A percentile compares a stretch with the other conserved stretches of the same genome.
Evolutionary conservation across 306 rosid genomes (phyloP).

Genomic region (Lagenaria siceraria): DNA sequence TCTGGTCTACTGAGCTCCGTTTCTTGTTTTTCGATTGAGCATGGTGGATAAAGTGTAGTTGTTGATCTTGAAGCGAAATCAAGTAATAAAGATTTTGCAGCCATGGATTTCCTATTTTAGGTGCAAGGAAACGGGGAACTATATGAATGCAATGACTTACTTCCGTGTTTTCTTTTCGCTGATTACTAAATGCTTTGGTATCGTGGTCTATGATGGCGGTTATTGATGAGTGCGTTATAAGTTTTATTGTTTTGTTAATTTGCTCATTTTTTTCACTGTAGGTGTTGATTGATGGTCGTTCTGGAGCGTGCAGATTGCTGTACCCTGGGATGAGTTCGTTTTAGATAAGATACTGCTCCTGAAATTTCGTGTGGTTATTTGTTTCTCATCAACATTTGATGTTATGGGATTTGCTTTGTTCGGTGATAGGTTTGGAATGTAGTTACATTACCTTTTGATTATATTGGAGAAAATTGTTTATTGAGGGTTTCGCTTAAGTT

Average conservation of each 20-base stretch:
- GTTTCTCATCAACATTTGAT: not conserved
- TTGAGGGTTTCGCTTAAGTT: slow-evolving; percentile 5
- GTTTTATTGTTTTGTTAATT: not conserved
- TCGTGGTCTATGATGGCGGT: not conserved
- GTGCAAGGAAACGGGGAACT: not conserved
- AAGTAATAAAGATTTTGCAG: not conserved
- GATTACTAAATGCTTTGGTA: not conserved
- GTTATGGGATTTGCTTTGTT: slow-evolving; percentile 7
- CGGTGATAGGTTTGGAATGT: slow-evolving; percentile 15
- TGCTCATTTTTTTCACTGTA: not conserved
- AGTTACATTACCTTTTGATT: slow-evolving; percentile 10
- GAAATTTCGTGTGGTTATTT: not conserved
- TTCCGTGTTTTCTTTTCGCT: not conserved
- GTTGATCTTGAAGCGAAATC: not conserved
- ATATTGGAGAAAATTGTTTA: slow-evolving; percentile 18
- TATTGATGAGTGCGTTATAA: not conserved
- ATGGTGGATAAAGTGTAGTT: not conserved
- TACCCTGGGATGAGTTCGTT: not conserved
- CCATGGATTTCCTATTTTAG: not conserved
- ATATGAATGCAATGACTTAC: not conserved
- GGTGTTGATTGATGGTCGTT: not conserved
- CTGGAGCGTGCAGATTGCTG: not conserved
- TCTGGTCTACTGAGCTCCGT: not conserved
- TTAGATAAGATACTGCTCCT: not conserved
- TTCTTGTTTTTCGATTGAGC: not conserved